These are phyloP conservation scores for Penicillium roqueforti DNA, from an alignment of 495 filamentous ascomycete genomes.

Conservation along the genomic window DNA sequence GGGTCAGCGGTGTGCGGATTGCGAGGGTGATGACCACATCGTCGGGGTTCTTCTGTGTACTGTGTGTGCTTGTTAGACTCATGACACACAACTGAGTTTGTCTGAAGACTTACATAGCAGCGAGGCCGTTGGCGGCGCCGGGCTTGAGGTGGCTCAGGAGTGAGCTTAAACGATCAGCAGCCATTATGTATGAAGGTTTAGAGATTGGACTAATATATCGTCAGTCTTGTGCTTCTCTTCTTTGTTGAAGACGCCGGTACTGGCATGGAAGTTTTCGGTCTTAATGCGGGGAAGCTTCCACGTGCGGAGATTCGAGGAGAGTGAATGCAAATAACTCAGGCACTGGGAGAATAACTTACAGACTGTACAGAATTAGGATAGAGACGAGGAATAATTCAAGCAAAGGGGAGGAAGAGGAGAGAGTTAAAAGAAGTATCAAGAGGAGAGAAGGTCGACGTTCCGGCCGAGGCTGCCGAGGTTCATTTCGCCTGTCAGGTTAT, in stretches of 20 bases:
- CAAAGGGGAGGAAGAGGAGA: background rate
- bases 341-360: slow-evolving; percentile 13
- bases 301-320: slow-evolving; percentile 1
- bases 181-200: slow-evolving; percentile 54
- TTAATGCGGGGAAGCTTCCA: slow-evolving; percentile 26
- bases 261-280: slow-evolving; percentile 7
- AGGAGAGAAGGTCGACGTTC: slow-evolving; percentile 15
- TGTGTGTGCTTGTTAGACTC: slow-evolving; percentile 31
- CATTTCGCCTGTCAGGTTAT: slow-evolving; percentile 10
- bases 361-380: slow-evolving; percentile 1
- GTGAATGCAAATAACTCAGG: background rate
- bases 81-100: background rate
- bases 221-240: background rate
- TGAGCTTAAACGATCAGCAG: slow-evolving; percentile 76
- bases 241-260: background rate
- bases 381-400: background rate
- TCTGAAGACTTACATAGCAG: slow-evolving; percentile 62
- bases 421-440: slow-evolving; percentile 1
- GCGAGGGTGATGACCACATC: slow-evolving; percentile 91
- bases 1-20: slow-evolving; percentile 72
- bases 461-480: slow-evolving; percentile 29
- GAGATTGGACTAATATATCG: background rate
- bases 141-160: slow-evolving; percentile 85
- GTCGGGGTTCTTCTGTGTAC: slow-evolving; percentile 90
- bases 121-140: slow-evolving; percentile 49